Evolutionary conservation across 2,329 filamentous ascomycete species (phyloP).

Genomic region (Talaromyces piceae): DNA sequence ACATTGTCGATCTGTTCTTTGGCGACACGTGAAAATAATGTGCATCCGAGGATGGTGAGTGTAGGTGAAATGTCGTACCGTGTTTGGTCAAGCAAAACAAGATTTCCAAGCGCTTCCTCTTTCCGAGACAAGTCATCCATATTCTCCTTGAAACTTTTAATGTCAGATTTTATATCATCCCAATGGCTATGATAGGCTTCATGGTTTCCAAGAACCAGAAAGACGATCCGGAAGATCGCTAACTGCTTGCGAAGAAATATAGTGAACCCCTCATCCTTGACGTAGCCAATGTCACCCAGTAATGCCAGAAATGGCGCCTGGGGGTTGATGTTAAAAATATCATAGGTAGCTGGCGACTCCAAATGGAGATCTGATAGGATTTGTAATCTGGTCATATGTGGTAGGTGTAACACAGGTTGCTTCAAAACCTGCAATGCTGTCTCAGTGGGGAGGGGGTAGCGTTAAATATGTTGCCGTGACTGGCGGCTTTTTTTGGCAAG

Average conservation of each 20-base stretch:
- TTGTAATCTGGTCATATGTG: constrained; percentile 18
- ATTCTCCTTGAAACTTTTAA: constrained; percentile 13
- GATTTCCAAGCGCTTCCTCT: constrained; percentile 14
- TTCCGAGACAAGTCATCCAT: no score
- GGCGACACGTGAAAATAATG: constrained; percentile 43
- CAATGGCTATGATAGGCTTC: constrained; percentile 37
- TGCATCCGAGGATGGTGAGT: constrained; percentile 36
- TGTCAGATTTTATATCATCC: constrained; percentile 10
- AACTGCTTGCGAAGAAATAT: constrained; percentile 43
- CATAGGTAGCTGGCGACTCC: constrained; percentile 45
- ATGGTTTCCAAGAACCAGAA: constrained; percentile 48
- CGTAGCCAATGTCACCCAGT: constrained; percentile 50
- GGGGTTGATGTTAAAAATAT: constrained; percentile 43
- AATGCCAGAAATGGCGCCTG: constrained; percentile 47
- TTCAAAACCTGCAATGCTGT: not conserved
- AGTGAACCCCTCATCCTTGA: constrained; percentile 37
- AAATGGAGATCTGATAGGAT: constrained; percentile 52
- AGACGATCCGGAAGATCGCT: constrained; percentile 36
- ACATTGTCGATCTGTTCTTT: constrained; percentile 27
- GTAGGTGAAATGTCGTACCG: constrained; percentile 25
- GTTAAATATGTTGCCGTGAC: not conserved
- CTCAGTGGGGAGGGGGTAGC: not conserved
- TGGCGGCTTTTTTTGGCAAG: not conserved
- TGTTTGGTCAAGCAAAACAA: constrained; percentile 31
- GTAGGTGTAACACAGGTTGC: not conserved